Evolutionary conservation across 2,329 filamentous ascomycete genomes (phyloP), one percentile per base, ranked within the genome.

Genomic region (Penicillium frequentans): DNA sequence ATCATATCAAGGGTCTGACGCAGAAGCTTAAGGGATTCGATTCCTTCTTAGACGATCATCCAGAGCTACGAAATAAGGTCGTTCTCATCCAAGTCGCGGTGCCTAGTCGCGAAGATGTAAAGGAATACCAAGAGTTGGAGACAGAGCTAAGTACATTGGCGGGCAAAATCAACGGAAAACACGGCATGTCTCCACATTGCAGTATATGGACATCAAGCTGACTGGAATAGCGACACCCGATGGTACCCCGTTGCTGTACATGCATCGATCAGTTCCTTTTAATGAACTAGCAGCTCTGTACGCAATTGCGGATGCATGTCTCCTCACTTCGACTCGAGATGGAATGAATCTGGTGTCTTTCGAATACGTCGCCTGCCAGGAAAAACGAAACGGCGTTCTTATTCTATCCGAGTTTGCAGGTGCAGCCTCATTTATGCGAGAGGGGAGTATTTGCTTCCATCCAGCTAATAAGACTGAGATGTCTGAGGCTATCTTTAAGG

Each of bases 281-380:
- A 90, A 96, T 58, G 93, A 97, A 76, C 84, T 98, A 35, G 91
- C 92, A n/a, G 91, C 92, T 0, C 82, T 98, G 6, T 98, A 98
- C 72, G 90, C 90, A 21, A 86, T 93, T 19, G 91, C 90, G 2
- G 93, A 96, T 70, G 89, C 90, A 49, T 96, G 92, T 70, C 82
- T 97, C 5, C 91, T 96, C 42, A 93, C 89, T 3, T 96, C 90
- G 0, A 96, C 90, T 5, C 88, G 93, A 44, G 93, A 98, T 70
- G 93, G 93, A 68, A 97, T 98, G 93, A 98, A 98, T 74, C 84
- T 98, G 14, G 93, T 98, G 21, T 93, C 91, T 0, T 97, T 96
- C 75, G 93, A 98, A 76, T 98, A 97, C 77, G 95, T 97, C 59
- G 93, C 93, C 16, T 93, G 90, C 23, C 93, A 97, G 73, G 84